A percentile compares a stretch with the other conserved stretches of the same genome.
phyloP scores from a whole-genome alignment of 306 rosid genomes.

The Sesbania bispinosa region DNA sequence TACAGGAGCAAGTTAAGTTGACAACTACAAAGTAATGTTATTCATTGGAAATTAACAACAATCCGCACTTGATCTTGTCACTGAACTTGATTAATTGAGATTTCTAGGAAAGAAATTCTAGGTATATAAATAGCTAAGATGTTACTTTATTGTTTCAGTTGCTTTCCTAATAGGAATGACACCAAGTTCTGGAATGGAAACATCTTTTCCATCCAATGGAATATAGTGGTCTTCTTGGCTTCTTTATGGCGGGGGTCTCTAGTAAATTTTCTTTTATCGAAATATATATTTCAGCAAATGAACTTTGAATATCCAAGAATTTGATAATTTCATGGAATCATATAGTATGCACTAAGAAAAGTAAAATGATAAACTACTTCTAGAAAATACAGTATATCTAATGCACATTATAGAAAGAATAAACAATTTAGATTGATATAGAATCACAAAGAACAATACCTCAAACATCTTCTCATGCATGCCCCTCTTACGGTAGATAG shows the following conservation, averaged over 20 bases:
- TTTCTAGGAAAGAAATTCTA: neutral
- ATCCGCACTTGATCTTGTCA: neutral
- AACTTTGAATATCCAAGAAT: neutral
- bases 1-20: constrained; percentile 4
- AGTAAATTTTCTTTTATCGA: neutral
- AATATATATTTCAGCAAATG: neutral
- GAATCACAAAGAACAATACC: constrained; percentile 43
- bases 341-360: neutral
- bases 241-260: neutral
- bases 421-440: neutral
- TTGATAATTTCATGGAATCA: neutral
- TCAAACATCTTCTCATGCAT: constrained; percentile 84
- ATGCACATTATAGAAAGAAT: neutral
- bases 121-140: neutral
- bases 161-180: neutral
- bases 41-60: neutral
- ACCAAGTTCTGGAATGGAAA: neutral
- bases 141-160: neutral
- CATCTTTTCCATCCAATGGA: neutral
- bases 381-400: neutral
- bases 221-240: neutral
- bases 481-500: constrained; percentile 59
- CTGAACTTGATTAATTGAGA: constrained; percentile 7
- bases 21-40: neutral
- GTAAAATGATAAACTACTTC: neutral